These are phyloP conservation scores for Aureobasidium sp. DNA, from an alignment of 2,329 filamentous ascomycete species.

Conservation along the genomic window DNA sequence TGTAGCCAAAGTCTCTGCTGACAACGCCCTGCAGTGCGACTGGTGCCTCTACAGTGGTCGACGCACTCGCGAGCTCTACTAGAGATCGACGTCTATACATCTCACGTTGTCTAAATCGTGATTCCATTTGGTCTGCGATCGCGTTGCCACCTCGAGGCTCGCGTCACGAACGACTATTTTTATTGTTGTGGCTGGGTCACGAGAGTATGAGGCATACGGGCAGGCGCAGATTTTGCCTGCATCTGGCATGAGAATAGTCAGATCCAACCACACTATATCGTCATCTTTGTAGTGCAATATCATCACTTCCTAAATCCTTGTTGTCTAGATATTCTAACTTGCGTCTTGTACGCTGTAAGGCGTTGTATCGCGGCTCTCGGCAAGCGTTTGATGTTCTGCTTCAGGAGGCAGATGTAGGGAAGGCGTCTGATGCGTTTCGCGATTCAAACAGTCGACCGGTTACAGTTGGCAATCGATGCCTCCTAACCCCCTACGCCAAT, in stretches of 20 bases:
- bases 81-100: background rate
- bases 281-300: background rate
- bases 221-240: background rate
- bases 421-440: background rate
- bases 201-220: background rate
- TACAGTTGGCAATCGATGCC: background rate
- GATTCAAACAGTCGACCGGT: background rate
- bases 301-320: background rate
- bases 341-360: background rate
- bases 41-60: constrained; percentile 33
- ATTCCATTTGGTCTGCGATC: background rate
- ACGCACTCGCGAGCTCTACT: constrained; percentile 32
- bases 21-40: constrained; percentile 25
- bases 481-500: background rate
- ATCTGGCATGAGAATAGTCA: background rate
- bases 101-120: background rate
- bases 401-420: background rate
- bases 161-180: background rate
- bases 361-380: background rate
- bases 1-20: background rate
- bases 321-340: background rate
- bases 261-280: background rate
- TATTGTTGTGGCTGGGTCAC: background rate
- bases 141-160: background rate
- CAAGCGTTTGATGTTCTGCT: background rate